Evolutionary conservation across 2,329 filamentous ascomycete genomes (phyloP).

Genomic region (Sordariomycetes sp.): DNA sequence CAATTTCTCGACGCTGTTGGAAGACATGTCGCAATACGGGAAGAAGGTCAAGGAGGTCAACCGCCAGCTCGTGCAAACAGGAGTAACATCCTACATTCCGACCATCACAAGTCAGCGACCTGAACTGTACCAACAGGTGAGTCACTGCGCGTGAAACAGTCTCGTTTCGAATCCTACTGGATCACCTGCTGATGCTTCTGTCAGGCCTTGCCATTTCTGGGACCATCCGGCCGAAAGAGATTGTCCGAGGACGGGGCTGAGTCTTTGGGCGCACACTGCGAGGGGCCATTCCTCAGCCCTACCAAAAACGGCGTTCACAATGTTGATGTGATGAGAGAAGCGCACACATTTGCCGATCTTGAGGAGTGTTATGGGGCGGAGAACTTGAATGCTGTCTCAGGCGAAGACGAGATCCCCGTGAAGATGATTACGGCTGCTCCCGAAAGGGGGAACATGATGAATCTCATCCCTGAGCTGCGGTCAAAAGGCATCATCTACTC

Average conservation of each 20-base stretch:
- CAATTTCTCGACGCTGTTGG: constrained; percentile 76
- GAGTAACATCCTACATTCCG: constrained; percentile 81
- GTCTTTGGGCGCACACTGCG: constrained; percentile 81
- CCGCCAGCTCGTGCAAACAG: constrained; percentile 61
- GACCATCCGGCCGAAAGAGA: constrained; percentile 55
- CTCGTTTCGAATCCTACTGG: not conserved
- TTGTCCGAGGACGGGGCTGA: constrained; percentile 64
- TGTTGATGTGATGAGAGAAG: constrained; percentile 57
- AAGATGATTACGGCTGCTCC: constrained; percentile 83
- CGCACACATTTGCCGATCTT: constrained; percentile 55
- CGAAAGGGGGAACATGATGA: constrained; percentile 63
- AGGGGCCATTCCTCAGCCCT: constrained; percentile 79
- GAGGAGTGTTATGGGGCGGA: constrained; percentile 61
- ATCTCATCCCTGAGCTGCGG: constrained; percentile 57
- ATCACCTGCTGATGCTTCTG: not conserved
- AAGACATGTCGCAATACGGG: constrained; percentile 58
- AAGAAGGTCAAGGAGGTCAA: constrained; percentile 67
- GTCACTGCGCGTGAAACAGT: constrained; percentile 4
- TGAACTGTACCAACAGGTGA: constrained; percentile 72
- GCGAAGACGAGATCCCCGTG: constrained; percentile 37
- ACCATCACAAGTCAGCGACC: constrained; percentile 73
- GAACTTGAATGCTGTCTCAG: constrained; percentile 45
- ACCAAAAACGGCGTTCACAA: constrained; percentile 85
- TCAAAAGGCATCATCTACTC: constrained; percentile 63
- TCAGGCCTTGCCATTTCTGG: constrained; percentile 65